Evolutionary conservation across 1,139 yeast genomes (phyloP), one percentile per base, ranked within the genome.

Genomic region (Sugiyamaella xylanicola): DNA sequence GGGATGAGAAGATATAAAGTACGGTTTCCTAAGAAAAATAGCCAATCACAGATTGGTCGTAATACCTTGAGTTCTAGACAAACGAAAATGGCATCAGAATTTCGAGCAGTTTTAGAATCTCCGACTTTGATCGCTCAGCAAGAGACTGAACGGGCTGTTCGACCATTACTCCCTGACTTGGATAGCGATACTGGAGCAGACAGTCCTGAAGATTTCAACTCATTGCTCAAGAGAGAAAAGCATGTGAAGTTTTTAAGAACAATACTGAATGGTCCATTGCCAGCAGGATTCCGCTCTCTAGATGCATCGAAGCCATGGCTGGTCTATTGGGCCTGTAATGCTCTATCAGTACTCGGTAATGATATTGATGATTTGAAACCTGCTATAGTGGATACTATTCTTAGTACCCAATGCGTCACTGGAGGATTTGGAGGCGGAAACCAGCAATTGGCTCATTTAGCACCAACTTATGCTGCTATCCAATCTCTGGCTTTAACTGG

Each of bases 241-340:
- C 86, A 82, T 61, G 56, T 63, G 20, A 62, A 61, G 54, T 85
- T 75, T 61, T 65, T 79, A 13, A 66, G 71, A 17, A 61, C 68
- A 22, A 75, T 77, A 46, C 71, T 87, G 21, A 62, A 59, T 19
- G 70, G 68, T 27, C 75, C 77, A 27, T 76, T 87, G 27, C 87
- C 91, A 0, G 63, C 69, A 2, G 65, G 72, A 45, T 80, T 77
- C 70, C 71, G 73, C 49, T 73, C 75, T 0, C 74, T 89, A 48
- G 98, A 93, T 71, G 93, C 97, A 0, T 87, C 95, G 21, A 92
- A 87, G 60, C 85, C 96, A 0, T 95, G 99, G 99, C 74, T 93
- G 70, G 60, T 87, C 2, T 92, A 88, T 70, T 93, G 99, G 99
- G 72, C 86, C 1, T 65, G 81, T 42, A 91, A 90, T 67, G 77